phyloP scores from a whole-genome alignment of 495 filamentous ascomycete species.

The Cryomyces minteri region DNA sequence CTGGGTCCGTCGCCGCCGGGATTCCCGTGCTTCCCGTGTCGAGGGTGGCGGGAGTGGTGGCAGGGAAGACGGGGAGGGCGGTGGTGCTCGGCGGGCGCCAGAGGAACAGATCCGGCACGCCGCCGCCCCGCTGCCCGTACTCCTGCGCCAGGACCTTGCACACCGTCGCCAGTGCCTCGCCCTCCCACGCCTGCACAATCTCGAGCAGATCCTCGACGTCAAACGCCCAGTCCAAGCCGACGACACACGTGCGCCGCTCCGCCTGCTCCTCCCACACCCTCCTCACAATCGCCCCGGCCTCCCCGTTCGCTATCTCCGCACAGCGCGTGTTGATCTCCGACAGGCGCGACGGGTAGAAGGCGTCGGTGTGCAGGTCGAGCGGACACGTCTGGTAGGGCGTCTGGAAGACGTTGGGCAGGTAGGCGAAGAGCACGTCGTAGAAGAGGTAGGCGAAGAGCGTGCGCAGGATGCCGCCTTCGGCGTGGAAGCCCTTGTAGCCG shows the following conservation, averaged over 20 bases:
- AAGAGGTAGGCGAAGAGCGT: constrained; percentile 88
- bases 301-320: constrained; percentile 44
- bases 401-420: constrained; percentile 92
- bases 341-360: constrained; percentile 70
- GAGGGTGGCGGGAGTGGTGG: too few species aligned
- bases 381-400: constrained; percentile 88
- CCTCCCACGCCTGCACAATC: constrained; percentile 61
- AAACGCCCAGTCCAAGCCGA: constrained; percentile 85
- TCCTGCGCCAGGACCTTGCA: constrained; percentile 93
- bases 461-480: constrained; percentile 74
- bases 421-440: constrained; percentile 83
- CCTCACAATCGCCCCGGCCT: constrained; percentile 44
- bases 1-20: constrained; percentile 2
- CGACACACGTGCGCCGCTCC: constrained; percentile 57
- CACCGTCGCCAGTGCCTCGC: constrained; percentile 59
- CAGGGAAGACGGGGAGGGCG: too few species aligned
- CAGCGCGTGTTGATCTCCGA: constrained; percentile 83
- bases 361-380: constrained; percentile 81
- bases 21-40: too few species aligned
- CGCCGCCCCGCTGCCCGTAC: constrained; percentile 69
- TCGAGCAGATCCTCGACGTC: constrained; percentile 63
- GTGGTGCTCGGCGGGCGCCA: constrained; percentile 33
- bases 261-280: constrained; percentile 44
- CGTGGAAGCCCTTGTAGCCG: constrained; percentile 90
- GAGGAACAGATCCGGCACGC: constrained; percentile 84